Percentiles rank a stretch among this genome's conserved stretches.
Conservation (phyloP, 768 basidiomycete genomes). For the Scleroderma citrinum region DNA sequence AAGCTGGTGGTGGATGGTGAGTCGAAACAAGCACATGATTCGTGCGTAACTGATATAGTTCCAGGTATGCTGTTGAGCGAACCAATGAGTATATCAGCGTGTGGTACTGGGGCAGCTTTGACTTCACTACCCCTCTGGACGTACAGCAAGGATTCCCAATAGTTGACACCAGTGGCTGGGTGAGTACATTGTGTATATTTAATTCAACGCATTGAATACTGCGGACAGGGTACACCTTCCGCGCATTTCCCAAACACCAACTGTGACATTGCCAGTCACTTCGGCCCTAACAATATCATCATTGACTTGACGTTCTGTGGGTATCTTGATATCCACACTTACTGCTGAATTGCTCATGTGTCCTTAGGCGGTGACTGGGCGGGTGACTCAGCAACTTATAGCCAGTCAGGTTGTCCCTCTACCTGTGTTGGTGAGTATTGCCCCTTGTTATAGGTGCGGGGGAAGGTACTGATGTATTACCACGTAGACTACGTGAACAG, state of each 20-base stretch:
- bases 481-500: slow-evolving; percentile 22
- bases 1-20: slow-evolving; percentile 37
- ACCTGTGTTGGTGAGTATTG: slow-evolving; percentile 21
- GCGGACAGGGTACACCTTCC: slow-evolving; percentile 25
- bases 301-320: slow-evolving; percentile 30
- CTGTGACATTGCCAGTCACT: slow-evolving; percentile 35
- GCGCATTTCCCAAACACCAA: slow-evolving; percentile 35
- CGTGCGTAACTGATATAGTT: not conserved
- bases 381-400: slow-evolving; percentile 20
- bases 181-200: not conserved
- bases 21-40: not conserved
- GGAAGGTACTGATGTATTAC: not conserved
- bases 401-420: slow-evolving; percentile 26
- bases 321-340: slow-evolving; percentile 1
- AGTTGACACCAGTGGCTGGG: slow-evolving; percentile 23
- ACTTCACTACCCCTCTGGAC: slow-evolving; percentile 29
- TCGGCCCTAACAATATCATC: slow-evolving; percentile 28
- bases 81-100: slow-evolving; percentile 30
- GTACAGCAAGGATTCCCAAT: slow-evolving; percentile 15
- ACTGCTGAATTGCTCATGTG: not conserved
- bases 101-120: slow-evolving; percentile 37
- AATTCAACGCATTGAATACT: not conserved
- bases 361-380: slow-evolving; percentile 27
- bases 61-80: slow-evolving; percentile 36
- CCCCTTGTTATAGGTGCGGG: not conserved